A percentile compares a stretch with the other conserved stretches of the same genome.
phyloP scores from a whole-genome alignment of 2,329 filamentous ascomycete genomes.

The Xylaria sp. region DNA sequence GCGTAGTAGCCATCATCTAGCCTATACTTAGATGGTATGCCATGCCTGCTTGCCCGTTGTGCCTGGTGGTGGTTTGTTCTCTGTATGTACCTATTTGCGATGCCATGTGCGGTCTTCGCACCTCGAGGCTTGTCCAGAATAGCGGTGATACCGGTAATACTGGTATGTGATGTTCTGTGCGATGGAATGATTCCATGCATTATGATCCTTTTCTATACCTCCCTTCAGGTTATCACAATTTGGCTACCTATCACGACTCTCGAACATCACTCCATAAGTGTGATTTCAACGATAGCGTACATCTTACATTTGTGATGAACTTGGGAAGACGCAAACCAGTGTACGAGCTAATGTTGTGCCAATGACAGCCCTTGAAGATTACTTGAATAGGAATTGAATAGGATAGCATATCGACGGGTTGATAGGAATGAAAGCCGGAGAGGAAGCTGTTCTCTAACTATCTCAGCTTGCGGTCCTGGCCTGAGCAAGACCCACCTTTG shows the following conservation, averaged over 20 bases:
- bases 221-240: neutral
- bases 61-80: slow-evolving; percentile 12
- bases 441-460: no score
- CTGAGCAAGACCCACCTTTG: no score
- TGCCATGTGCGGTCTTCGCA: slow-evolving; percentile 31
- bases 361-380: neutral
- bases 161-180: slow-evolving; percentile 4
- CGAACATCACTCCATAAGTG: slow-evolving; percentile 8
- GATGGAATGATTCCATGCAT: slow-evolving; percentile 29
- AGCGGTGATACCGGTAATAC: slow-evolving; percentile 18
- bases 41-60: neutral
- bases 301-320: slow-evolving; percentile 22
- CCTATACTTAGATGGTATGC: neutral
- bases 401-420: neutral
- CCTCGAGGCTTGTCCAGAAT: neutral
- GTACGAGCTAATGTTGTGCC: neutral
- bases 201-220: slow-evolving; percentile 3
- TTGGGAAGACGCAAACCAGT: neutral
- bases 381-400: neutral
- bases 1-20: slow-evolving; percentile 3
- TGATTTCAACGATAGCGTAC: slow-evolving; percentile 25
- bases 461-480: no score
- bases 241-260: slow-evolving; percentile 28
- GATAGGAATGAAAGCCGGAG: neutral
- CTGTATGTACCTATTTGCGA: neutral